Conservation (phyloP, 1,284 basidiomycete genomes). For the Boletellus deceptivus region DNA sequence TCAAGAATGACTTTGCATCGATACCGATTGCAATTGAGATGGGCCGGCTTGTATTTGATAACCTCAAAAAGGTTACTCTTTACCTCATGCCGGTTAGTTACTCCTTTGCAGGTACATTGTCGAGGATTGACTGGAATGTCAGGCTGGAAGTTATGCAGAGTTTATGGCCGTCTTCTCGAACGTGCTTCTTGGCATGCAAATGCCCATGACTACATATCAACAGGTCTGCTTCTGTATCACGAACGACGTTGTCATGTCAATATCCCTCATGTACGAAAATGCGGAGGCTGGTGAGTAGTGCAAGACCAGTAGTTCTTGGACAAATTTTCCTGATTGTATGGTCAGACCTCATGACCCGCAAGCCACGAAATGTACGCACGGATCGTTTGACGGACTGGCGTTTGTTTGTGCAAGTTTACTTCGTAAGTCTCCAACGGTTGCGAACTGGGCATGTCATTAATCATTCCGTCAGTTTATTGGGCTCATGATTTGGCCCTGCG, state of each 20-base stretch:
- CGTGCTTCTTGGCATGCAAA: constrained; percentile 40
- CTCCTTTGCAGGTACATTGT: background rate
- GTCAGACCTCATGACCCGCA: constrained; percentile 50
- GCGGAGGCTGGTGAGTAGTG: constrained; percentile 32
- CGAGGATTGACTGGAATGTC: background rate
- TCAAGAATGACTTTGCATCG: constrained; percentile 39
- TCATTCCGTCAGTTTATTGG: constrained; percentile 38
- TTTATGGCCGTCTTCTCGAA: constrained; percentile 37
- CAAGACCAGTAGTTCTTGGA: background rate
- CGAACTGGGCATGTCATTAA: background rate
- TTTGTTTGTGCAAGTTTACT: constrained; percentile 34
- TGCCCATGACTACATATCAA: constrained; percentile 41
- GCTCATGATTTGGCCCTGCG: constrained; percentile 46
- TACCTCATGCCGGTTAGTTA: constrained; percentile 39
- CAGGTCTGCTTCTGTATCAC: constrained; percentile 41
- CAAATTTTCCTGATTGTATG: constrained; percentile 3
- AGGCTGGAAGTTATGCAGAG: constrained; percentile 34
- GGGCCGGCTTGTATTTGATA: constrained; percentile 60
- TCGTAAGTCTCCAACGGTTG: constrained; percentile 15
- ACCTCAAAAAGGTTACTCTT: constrained; percentile 47
- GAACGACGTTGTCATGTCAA: constrained; percentile 38
- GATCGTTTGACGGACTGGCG: constrained; percentile 47
- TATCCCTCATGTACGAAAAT: constrained; percentile 39
- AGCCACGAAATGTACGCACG: constrained; percentile 62
- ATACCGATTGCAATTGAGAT: constrained; percentile 40